Base-by-base conservation (phyloP, 352 stramenopile genomes). In the Globisporangium nodosum region DNA sequence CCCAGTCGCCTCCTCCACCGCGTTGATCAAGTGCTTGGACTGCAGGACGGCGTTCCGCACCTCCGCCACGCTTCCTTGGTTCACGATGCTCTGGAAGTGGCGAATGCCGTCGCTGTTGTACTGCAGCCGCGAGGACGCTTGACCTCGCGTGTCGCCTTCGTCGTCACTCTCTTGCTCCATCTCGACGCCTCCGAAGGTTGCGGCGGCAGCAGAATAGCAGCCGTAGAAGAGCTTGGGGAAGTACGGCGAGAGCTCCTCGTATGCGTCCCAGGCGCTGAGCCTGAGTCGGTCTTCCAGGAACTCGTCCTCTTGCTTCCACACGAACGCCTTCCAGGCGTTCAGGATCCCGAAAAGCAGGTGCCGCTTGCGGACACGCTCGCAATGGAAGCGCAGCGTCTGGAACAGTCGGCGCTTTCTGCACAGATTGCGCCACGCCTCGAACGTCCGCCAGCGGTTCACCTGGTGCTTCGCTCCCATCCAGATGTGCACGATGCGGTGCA, bases 181-280 rank as follows among this genome's bases (percentile, higher is more conserved):
- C 8, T 63, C 52, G 11, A 88, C 63, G 5, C 78, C 81, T 12
- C 64, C 78, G 47, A 90, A 88, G 48, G 88, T 79, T 3, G 73
- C 67, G 0, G 66, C 74, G 3, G 81, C 76, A 39, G 85, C 73
- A 0, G 76, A 81, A 48, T 78, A 87, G 54, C 57, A 68, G 11
- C 80, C 80, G 52, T 77, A 86, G 55, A 88, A 88, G 42, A 88
- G 69, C 71, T 78, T 81, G 1, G 78, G 74, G 24, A 87, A 66
- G 13, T 78, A 69, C 27, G 73, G 69, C 1, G 76, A 70, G 15
- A 90, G 54, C 45, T 87, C 78, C 16, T 69, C 58, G 67, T 87
- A 87, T 3, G 62, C 60, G 42, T 83, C 74, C 78, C 78, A 87
- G 3, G 78, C 77, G 31, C 77, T 81, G 8, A 90, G 63, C 18